Base-by-base conservation (phyloP, 1,284 basidiomycete species). In the Pyrrhoderma lamaoense region DNA sequence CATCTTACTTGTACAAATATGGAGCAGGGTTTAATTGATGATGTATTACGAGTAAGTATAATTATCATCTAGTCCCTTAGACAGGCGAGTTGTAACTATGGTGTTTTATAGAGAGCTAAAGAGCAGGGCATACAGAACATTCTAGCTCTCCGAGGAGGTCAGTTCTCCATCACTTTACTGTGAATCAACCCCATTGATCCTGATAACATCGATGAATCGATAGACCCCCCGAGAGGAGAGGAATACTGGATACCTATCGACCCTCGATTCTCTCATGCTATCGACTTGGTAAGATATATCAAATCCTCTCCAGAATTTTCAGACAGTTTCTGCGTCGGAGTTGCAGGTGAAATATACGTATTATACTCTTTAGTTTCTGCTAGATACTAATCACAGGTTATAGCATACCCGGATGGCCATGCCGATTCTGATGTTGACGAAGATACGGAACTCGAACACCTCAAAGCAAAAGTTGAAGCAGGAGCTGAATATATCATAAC, bases 1-100 rank as follows among this genome's bases (percentile, higher is more conserved):
- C 96, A 99, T 73, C 67, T 99, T 58, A 99, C 96, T 14, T 99
- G 96, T 71, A 99, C 96, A 18, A 99, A 99, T 66, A 95, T 96
- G 89, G 78, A 85, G 58, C 79, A 86, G 57, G 90, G 88, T 19
- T 82, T 85, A 68, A 82, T 99, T 4, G 92, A 97, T 64, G 75
- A 84, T 39, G 86, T 86, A 18, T 69, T 99, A 43, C 76, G 79
- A 69, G 93, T 95, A 63, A 52, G 70, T 65, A 35, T 39, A 8
- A 35, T 21, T 22, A 9, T 13, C 11, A 21, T 5, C 47, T 35
- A 36, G 16, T n/a, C 22, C 23, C 13, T 37, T 43, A 31, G 22
- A 44, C 5, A n/a, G n/a, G n/a, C n/a, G n/a, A n/a, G n/a, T 36
- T 21, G 49, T 51, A 43, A 46, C 36, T 31, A 21, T 42, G 22